Conservation (phyloP, 2,329 filamentous ascomycete species). For the Didymella lethalis region DNA sequence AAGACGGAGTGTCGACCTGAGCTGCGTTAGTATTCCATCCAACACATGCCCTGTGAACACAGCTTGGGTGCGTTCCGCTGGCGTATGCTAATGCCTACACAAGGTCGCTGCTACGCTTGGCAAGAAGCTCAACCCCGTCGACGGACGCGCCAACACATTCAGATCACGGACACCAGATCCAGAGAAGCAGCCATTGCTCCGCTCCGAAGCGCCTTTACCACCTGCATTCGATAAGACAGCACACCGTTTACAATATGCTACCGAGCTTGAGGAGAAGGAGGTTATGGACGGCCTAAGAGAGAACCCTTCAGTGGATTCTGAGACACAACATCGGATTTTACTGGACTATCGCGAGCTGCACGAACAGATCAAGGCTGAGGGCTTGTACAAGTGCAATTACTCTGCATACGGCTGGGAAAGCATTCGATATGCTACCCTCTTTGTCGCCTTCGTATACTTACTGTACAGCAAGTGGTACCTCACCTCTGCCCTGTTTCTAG, state of each 20-base stretch:
- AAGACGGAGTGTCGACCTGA: constrained; percentile 39
- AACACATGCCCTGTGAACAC: constrained; percentile 13
- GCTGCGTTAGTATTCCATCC: constrained; percentile 35
- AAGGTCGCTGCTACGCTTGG: constrained; percentile 38
- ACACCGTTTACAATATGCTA: constrained; percentile 43
- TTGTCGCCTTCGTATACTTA: constrained; percentile 57
- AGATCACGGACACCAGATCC: constrained; percentile 31
- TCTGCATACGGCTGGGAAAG: constrained; percentile 66
- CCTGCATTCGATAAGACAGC: constrained; percentile 27
- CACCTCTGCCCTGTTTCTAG: constrained; percentile 66
- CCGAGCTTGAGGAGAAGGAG: constrained; percentile 48
- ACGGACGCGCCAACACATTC: constrained; percentile 27
- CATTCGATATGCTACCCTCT: constrained; percentile 62
- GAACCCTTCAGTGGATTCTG: constrained; percentile 62
- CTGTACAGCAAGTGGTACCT: constrained; percentile 64
- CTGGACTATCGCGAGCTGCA: constrained; percentile 65
- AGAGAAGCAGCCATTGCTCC: constrained; percentile 35
- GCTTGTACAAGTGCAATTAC: constrained; percentile 67
- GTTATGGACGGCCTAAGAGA: constrained; percentile 47
- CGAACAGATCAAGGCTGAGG: constrained; percentile 61
- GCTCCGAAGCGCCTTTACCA: constrained; percentile 16
- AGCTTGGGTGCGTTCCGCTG: constrained; percentile 10
- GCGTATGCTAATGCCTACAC: constrained; percentile 27
- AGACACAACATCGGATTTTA: constrained; percentile 64
- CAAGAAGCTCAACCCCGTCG: constrained; percentile 36